Evolutionary conservation across 2,329 filamentous ascomycete genomes (phyloP).

Genomic region (Verticillium dahliae): DNA sequence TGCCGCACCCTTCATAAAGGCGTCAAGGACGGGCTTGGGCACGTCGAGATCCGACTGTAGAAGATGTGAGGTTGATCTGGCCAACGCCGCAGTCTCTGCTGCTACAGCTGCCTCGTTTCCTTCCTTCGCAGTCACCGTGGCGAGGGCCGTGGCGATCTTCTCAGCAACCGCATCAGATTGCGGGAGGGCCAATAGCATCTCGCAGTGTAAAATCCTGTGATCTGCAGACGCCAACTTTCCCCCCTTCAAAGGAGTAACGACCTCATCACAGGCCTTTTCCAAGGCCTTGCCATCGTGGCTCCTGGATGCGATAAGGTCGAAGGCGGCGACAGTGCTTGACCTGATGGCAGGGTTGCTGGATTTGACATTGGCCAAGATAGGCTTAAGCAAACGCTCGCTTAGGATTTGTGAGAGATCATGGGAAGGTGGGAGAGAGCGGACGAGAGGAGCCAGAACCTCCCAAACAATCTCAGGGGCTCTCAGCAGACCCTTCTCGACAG

Average conservation of each 20-base stretch:
- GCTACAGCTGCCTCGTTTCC: constrained; percentile 78
- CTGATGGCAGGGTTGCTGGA: constrained; percentile 79
- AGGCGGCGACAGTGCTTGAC: constrained; percentile 67
- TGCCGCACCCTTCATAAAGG: constrained; percentile 70
- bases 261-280: constrained; percentile 67
- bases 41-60: constrained; percentile 55
- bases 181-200: constrained; percentile 65
- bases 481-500: constrained; percentile 82
- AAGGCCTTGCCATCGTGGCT: constrained; percentile 53
- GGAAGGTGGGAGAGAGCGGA: constrained; percentile 59
- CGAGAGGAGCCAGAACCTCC: constrained; percentile 67
- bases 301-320: constrained; percentile 60
- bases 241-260: constrained; percentile 71
- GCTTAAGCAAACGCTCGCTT: constrained; percentile 69
- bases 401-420: constrained; percentile 76
- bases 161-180: constrained; percentile 55
- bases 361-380: constrained; percentile 82
- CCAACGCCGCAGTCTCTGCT: constrained; percentile 67
- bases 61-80: constrained; percentile 56
- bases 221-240: constrained; percentile 81
- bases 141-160: constrained; percentile 61
- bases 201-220: constrained; percentile 74
- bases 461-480: constrained; percentile 87
- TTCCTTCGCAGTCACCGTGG: constrained; percentile 70
- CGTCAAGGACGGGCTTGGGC: constrained; percentile 61